A percentile compares a stretch with the other conserved stretches of the same genome.
Conservation (phyloP, 2,329 filamentous ascomycete species). For the Paradendryphiella salina region DNA sequence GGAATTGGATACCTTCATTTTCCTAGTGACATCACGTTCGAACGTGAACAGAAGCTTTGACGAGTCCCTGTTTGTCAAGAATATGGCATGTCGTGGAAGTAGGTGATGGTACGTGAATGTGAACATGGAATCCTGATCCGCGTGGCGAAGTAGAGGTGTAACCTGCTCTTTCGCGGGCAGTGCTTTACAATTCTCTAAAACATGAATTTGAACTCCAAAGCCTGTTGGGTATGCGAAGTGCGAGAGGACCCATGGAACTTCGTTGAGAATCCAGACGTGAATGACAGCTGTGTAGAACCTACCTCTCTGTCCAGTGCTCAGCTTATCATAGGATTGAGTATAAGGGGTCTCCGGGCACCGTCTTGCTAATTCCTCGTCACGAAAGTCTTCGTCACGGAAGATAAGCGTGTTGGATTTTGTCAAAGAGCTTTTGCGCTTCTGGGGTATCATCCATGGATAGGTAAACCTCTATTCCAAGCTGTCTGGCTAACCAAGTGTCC, state of each 20-base stretch:
- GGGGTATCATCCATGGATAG: conserved; percentile 13
- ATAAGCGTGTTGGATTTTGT: conserved; percentile 5
- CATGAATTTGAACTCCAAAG: conserved; percentile 6
- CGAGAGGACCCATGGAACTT: conserved; percentile 31
- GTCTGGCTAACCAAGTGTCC: conserved; percentile 25
- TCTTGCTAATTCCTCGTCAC: conserved; percentile 2
- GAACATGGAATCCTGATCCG: conserved; percentile 28
- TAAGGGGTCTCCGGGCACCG: conserved; percentile 5
- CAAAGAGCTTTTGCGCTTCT: conserved; percentile 5
- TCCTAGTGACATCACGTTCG: conserved; percentile 8
- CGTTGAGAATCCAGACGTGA: conserved; percentile 29
- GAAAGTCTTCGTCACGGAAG: conserved; percentile 8
- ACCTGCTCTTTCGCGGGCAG: background rate
- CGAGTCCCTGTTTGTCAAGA: conserved; percentile 19
- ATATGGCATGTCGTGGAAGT: conserved; percentile 21
- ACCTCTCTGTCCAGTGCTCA: conserved; percentile 26
- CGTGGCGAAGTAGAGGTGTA: conserved; percentile 18
- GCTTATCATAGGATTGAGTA: conserved; percentile 7
- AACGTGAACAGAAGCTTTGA: conserved; percentile 27
- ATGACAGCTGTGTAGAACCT: conserved; percentile 30
- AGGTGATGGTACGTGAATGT: conserved; percentile 34
- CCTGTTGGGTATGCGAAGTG: conserved; percentile 15
- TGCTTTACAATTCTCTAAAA: background rate
- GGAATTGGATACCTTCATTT: background rate
- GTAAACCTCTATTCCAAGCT: conserved; percentile 20